phyloP scores from a whole-genome alignment of 495 filamentous ascomycete species.

The Lindgomyces ingoldianus region DNA sequence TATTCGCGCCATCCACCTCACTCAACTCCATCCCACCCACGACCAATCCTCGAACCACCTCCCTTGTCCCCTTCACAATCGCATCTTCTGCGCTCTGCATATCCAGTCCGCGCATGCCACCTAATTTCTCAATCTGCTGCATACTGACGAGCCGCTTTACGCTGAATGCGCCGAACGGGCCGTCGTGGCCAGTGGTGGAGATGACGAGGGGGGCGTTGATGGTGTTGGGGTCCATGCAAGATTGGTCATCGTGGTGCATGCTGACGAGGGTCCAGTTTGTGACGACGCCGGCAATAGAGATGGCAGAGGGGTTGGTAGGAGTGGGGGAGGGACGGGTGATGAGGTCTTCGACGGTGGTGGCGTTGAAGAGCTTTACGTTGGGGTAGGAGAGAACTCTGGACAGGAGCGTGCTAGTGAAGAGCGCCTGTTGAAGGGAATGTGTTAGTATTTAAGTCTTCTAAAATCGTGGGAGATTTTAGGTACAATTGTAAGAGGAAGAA shows the following conservation, averaged over 20 bases:
- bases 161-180: conserved; percentile 85
- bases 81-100: conserved; percentile 89
- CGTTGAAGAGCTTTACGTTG: conserved; percentile 95
- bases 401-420: conserved; percentile 85
- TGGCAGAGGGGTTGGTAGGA: conserved; percentile 45
- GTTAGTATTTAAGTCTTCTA: too few relatives aligned
- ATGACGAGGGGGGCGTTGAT: conserved; percentile 87
- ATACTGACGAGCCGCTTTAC: conserved; percentile 84
- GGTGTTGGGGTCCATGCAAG: conserved; percentile 94
- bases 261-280: conserved; percentile 92
- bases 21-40: conserved; percentile 93
- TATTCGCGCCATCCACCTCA: conserved; percentile 85
- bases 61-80: conserved; percentile 84
- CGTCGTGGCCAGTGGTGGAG: conserved; percentile 87
- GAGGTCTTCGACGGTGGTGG: conserved; percentile 85
- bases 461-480: too few relatives aligned
- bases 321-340: conserved; percentile 64
- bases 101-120: conserved; percentile 87
- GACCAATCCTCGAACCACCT: conserved; percentile 81
- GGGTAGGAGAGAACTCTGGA: conserved; percentile 77
- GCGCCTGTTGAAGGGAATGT: conserved; percentile 47
- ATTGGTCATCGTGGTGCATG: conserved; percentile 89
- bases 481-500: too few relatives aligned
- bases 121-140: conserved; percentile 75
- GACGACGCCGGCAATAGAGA: conserved; percentile 83